Conservation (phyloP, 169 alveolate species). For the Plasmodium coatneyi region DNA sequence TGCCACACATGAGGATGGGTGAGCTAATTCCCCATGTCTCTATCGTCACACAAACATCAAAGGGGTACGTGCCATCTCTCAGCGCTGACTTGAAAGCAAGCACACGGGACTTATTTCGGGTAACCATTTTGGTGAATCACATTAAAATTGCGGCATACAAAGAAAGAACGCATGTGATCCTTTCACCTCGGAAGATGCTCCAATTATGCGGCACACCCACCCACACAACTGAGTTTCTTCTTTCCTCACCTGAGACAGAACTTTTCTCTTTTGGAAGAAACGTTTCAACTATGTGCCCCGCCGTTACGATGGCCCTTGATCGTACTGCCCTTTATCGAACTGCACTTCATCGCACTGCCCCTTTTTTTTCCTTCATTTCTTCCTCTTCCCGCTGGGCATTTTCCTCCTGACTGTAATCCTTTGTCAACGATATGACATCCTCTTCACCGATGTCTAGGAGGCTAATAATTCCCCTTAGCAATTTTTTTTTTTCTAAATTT, state of each 20-base stretch:
- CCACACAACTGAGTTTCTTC: not conserved
- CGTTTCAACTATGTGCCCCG: not conserved
- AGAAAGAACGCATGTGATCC: not conserved
- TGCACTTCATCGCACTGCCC: not conserved
- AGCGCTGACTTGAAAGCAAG: not conserved
- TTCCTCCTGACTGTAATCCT: constrained; percentile 15
- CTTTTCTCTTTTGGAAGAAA: not conserved
- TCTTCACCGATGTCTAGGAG: constrained; percentile 66
- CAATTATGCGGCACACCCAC: not conserved
- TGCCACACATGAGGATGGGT: not conserved
- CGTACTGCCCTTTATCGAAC: not conserved
- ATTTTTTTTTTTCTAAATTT: constrained; percentile 58
- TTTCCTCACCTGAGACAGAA: not conserved
- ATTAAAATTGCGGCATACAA: not conserved
- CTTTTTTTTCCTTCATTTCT: not conserved
- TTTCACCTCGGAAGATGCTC: not conserved
- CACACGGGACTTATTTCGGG: not conserved
- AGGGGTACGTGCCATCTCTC: not conserved
- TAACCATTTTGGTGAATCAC: not conserved
- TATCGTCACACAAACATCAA: not conserved
- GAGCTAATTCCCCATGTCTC: not conserved
- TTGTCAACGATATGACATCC: constrained; percentile 58
- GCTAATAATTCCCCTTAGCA: constrained; percentile 60
- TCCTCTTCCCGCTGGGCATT: not conserved
- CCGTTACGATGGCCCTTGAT: not conserved